Percentiles rank a stretch among this genome's conserved stretches.
These are phyloP conservation scores for Pleurotus cornucopiae DNA, from an alignment of 768 basidiomycete genomes.

Conservation along the genomic window DNA sequence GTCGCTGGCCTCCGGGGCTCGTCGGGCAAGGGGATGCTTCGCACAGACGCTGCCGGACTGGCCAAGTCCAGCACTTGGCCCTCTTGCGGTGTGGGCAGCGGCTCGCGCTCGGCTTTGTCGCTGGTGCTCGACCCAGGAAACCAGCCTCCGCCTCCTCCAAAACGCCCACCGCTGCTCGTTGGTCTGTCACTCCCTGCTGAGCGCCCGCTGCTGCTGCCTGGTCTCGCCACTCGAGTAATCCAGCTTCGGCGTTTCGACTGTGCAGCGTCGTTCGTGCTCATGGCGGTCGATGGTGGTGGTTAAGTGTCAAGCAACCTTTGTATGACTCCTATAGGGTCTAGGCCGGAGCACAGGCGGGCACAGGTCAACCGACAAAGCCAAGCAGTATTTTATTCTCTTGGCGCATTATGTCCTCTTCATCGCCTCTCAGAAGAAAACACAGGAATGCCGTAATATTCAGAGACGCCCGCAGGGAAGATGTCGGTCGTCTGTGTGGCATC, in stretches of 20 bases:
- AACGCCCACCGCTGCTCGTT: constrained; percentile 10
- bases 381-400: neutral
- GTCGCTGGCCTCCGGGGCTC: constrained; percentile 11
- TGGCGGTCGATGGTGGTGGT: constrained; percentile 10
- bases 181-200: constrained; percentile 14
- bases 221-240: constrained; percentile 29
- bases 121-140: constrained; percentile 14
- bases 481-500: no score
- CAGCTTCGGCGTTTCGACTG: constrained; percentile 28
- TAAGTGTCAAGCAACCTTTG: constrained; percentile 1
- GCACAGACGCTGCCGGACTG: constrained; percentile 10
- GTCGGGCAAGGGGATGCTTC: constrained; percentile 11
- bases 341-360: constrained; percentile 4
- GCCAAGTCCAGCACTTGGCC: constrained; percentile 19
- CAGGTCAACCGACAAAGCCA: constrained; percentile 6
- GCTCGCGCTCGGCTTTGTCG: constrained; percentile 9
- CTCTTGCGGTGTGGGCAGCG: constrained; percentile 23
- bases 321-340: constrained; percentile 5
- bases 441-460: no score
- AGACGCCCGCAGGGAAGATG: no score
- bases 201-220: constrained; percentile 24
- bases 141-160: constrained; percentile 9
- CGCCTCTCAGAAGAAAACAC: no score
- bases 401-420: neutral
- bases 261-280: constrained; percentile 17